phyloP scores from a whole-genome alignment of 1,284 basidiomycete genomes.

The Retiboletus fuscus region DNA sequence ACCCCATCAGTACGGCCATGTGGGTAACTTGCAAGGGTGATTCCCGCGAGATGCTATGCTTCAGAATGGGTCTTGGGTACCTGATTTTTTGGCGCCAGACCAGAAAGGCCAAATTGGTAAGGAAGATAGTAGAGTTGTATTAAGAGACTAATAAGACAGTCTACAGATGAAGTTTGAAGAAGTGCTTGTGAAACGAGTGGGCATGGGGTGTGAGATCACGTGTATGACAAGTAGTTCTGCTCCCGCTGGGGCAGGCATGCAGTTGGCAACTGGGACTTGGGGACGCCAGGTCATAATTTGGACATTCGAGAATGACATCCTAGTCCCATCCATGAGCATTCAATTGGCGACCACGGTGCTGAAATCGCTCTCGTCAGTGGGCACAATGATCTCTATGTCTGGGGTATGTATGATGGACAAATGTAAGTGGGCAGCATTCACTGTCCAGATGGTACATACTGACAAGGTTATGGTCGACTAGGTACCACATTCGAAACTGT shows the following conservation, averaged over 20 bases:
- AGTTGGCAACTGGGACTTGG: background rate
- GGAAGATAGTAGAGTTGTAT: background rate
- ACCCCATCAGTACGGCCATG: background rate
- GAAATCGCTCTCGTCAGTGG: background rate
- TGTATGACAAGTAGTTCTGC: background rate
- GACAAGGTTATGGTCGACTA: too few species aligned
- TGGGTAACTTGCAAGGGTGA: background rate
- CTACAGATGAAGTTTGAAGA: background rate
- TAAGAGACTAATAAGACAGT: background rate
- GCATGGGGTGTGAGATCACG: background rate
- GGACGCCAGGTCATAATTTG: background rate
- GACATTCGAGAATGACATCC: background rate
- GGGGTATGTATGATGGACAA: background rate
- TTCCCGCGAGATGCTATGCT: background rate
- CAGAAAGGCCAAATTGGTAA: background rate
- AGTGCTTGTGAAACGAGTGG: background rate
- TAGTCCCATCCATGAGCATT: background rate
- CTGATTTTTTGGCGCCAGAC: background rate
- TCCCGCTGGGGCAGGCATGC: background rate
- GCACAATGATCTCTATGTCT: background rate
- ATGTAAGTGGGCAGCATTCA: background rate
- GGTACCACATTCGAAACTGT: too few species aligned
- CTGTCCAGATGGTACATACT: background rate
- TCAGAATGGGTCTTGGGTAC: background rate
- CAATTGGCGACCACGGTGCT: background rate